Percentiles rank a stretch among this genome's conserved stretches.
These are phyloP conservation scores for Daldinia grandis DNA, from an alignment of 495 filamentous ascomycete genomes.

Conservation along the genomic window DNA sequence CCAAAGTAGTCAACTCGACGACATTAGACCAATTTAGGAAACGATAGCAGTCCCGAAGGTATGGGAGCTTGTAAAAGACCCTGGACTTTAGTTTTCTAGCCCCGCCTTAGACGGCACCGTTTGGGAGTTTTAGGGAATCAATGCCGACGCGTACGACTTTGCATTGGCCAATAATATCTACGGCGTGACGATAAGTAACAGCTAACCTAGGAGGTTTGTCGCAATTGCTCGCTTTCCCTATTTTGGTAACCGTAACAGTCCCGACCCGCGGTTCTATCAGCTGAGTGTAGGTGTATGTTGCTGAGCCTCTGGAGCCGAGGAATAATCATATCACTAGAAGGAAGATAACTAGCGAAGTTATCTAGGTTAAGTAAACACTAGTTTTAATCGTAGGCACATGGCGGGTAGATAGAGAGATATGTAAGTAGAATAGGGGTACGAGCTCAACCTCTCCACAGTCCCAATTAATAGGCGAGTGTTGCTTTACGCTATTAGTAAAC, in stretches of 20 bases:
- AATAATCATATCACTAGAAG: background rate
- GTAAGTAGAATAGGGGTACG: no score
- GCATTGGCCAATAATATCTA: slow-evolving; percentile 5
- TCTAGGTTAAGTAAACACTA: slow-evolving; percentile 14
- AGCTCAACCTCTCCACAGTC: slow-evolving; percentile 17
- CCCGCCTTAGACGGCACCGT: slow-evolving; percentile 6
- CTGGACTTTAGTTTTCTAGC: slow-evolving; percentile 2
- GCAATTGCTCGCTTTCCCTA: slow-evolving; percentile 19
- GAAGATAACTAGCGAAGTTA: background rate
- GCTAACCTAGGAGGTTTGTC: slow-evolving; percentile 13
- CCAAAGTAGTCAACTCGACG: background rate
- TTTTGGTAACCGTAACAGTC: slow-evolving; percentile 32
- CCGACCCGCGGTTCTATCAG: background rate
- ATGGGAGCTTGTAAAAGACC: background rate
- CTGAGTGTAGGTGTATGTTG: background rate
- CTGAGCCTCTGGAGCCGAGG: slow-evolving; percentile 13
- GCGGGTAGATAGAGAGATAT: background rate
- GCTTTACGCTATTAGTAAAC: slow-evolving; percentile 20
- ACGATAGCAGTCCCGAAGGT: slow-evolving; percentile 30
- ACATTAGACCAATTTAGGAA: slow-evolving; percentile 25
- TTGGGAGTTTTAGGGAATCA: background rate
- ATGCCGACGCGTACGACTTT: slow-evolving; percentile 26
- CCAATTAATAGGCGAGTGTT: slow-evolving; percentile 26
- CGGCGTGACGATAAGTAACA: background rate
- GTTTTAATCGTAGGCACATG: background rate